Conservation (phyloP, 805 yeast species). For the Lipomyces yamanashiensis region DNA sequence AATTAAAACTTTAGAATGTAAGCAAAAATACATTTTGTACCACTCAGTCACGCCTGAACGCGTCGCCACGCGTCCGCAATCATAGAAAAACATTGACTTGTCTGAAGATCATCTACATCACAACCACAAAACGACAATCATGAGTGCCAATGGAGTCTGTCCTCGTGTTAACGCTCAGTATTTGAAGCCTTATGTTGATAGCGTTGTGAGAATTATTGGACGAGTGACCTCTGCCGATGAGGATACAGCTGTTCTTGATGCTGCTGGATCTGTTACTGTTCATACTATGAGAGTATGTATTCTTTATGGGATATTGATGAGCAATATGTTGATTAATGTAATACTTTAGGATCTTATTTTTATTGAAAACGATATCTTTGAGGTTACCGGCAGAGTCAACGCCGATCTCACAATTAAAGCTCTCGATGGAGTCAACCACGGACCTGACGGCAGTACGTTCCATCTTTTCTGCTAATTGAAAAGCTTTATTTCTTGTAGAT, state of each 20-base stretch:
- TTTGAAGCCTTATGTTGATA: slow-evolving; percentile 36
- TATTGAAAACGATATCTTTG: slow-evolving; percentile 43
- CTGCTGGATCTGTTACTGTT: slow-evolving; percentile 45
- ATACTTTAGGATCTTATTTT: background rate
- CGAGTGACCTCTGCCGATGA: slow-evolving; percentile 42
- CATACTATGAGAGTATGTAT: slow-evolving; percentile 36
- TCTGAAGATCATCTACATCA: background rate
- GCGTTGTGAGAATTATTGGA: slow-evolving; percentile 45
- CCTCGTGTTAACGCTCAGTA: slow-evolving; percentile 45
- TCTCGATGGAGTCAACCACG: slow-evolving; percentile 38
- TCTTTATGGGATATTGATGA: background rate
- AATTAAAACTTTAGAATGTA: background rate
- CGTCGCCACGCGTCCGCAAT: slow-evolving; percentile 6
- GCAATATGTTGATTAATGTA: background rate
- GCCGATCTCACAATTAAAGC: slow-evolving; percentile 42
- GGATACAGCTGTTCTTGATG: slow-evolving; percentile 40
- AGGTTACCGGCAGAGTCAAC: slow-evolving; percentile 45
- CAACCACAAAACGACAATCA: background rate
- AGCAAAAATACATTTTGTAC: background rate
- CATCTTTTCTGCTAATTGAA: background rate
- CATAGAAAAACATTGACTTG: background rate
- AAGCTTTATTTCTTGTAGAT: background rate
- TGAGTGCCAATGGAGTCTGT: slow-evolving; percentile 27
- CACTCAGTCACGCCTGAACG: background rate
- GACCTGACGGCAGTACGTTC: slow-evolving; percentile 29